Evolutionary conservation across 768 basidiomycete species (phyloP).

Genomic region (Amanita rubescens): DNA sequence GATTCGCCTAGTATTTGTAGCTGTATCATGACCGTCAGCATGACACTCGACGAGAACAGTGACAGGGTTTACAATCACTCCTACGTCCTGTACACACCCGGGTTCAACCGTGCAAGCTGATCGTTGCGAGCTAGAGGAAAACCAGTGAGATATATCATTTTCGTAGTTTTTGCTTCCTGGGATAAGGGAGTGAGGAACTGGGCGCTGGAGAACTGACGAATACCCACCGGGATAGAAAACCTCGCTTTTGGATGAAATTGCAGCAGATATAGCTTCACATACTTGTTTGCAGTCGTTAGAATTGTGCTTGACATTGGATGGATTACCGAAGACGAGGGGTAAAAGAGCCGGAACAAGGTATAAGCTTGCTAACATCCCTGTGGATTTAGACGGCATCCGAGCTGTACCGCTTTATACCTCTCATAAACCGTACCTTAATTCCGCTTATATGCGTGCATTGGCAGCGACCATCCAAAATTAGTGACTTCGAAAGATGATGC

Average conservation of each 20-base stretch:
- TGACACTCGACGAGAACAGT: no score
- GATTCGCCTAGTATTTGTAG: not conserved
- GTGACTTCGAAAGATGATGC: no score
- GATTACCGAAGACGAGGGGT: not conserved
- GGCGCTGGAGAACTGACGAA: not conserved
- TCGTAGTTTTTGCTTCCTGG: not conserved
- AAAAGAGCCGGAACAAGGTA: not conserved
- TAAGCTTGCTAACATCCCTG: no score
- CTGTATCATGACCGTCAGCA: not conserved
- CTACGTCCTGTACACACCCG: not conserved
- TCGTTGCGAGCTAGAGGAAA: not conserved
- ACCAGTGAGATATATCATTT: not conserved
- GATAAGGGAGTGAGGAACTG: not conserved
- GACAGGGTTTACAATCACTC: not conserved
- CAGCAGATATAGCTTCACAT: not conserved
- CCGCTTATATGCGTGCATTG: no score
- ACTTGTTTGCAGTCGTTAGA: not conserved
- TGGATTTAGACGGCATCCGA: no score
- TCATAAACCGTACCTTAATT: no score
- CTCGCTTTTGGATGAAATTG: not conserved
- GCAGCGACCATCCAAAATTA: no score
- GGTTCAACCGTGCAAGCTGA: slow-evolving; percentile 4
- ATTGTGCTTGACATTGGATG: not conserved
- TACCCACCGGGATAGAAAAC: slow-evolving; percentile 1
- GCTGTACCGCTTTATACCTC: no score